Evolutionary conservation across 164 flowering plant genomes (phyloP), one percentile per base, ranked within the genome.

Genomic region (Berberis vulgaris): DNA sequence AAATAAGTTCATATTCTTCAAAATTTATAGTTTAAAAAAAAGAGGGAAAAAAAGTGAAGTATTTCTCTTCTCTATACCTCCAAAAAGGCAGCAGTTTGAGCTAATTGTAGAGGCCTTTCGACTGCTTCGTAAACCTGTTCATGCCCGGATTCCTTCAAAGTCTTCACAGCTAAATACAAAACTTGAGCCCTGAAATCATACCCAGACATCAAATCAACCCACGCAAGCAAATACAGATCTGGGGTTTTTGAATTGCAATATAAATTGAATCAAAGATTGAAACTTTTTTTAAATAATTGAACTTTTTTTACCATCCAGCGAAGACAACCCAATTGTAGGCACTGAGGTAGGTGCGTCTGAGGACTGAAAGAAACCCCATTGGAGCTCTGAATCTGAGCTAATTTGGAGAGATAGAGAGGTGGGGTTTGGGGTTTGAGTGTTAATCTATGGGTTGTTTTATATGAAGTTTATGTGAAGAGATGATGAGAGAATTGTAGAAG

Each of bases 81-180:
- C 79, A 95, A 60, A 65, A 91, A 68, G 45, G 99, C 97, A 10
- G 94, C 97, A 12, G 99, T 78, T 78, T 95, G 99, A 63, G 99
- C 87, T 47, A 84, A 76, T 64, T 73, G 83, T 45, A 95, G 82
- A 47, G 97, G 97, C 78, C 65, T 79, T 68, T 91, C 89, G 45
- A 91, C 91, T 0, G 96, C 94, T 71, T 73, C 67, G 71, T 95
- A 95, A 45, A 95, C 99, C 42, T 82, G 79, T 62, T 87, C 79
- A 62, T 83, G 80, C 46, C 92, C 84, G 0, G 90, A 79, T 65
- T 86, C 92, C 12, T 44, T 76, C 71, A 95, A 77, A 2, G 97
- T 85, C 65, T 76, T 85, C 50, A 89, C 49, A 57, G 90, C 83
- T 13, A 89, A 45, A 74, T 80, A 87, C 71, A 95, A 50, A 39